Percentiles rank a stretch among this genome's conserved stretches.
Evolutionary conservation across 228 moss, liverwort and hornwort genomes (phyloP).

Genomic region (Sphagnum fallax): DNA sequence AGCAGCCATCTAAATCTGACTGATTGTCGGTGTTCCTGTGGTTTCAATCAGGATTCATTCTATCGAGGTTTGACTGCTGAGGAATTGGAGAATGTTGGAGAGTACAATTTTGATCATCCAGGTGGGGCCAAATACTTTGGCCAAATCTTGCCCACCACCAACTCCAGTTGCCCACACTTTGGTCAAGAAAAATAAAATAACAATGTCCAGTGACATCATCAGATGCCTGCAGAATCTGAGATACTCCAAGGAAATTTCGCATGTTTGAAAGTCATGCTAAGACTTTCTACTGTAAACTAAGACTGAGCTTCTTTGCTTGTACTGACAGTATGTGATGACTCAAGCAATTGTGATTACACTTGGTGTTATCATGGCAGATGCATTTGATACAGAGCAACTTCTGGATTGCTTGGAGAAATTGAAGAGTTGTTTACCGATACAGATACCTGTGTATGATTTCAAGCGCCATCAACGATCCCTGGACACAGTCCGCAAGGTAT

Average conservation of each 20-base stretch:
- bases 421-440: conserved; percentile 46
- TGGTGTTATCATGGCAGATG: conserved; percentile 17
- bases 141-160: background rate
- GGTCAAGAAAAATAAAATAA: too few species aligned
- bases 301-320: too few species aligned
- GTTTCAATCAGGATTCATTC: conserved; percentile 41
- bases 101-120: conserved; percentile 84
- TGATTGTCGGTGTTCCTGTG: background rate
- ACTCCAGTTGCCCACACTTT: too few species aligned
- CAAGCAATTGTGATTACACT: too few species aligned
- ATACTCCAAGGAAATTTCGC: too few species aligned
- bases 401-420: conserved; percentile 56
- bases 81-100: conserved; percentile 42
- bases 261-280: too few species aligned
- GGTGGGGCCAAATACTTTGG: background rate
- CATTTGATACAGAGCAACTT: conserved; percentile 77
- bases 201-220: too few species aligned
- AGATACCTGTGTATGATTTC: conserved; percentile 77
- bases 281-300: too few species aligned
- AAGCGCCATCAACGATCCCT: conserved; percentile 63
- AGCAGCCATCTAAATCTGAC: too few species aligned
- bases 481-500: conserved; percentile 28
- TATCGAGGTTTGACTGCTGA: conserved; percentile 62
- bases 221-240: too few species aligned
- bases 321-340: too few species aligned